Evolutionary conservation across 441 rosid species (phyloP), one percentile per base, ranked within the genome.

Genomic region (Adansonia rubrostipa): DNA sequence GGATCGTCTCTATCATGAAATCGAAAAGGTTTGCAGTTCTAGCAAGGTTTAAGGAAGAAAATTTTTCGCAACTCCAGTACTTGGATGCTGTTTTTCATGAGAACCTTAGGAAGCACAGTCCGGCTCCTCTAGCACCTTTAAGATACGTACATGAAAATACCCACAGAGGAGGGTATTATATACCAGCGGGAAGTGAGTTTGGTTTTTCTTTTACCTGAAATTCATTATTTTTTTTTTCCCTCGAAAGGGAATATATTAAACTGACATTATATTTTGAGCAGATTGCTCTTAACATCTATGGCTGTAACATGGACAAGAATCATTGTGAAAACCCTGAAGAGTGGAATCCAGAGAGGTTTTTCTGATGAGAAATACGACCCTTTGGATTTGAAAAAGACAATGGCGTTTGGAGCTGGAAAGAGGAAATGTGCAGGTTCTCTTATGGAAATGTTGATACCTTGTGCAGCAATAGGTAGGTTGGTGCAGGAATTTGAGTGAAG

Each of bases 381-480:
- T 0, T 11, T 79, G 33, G 97, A 92, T 79, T 77, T 93, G 71
- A 82, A 91, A 81, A 91, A 92, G 88, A 96, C 93, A 8, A 90
- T 96, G 98, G 96, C 98, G 0, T 94, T 96, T 40, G 99, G 97
- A 71, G 89, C 92, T 0, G 97, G 97, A 54, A 92, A 87, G 80
- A 88, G 94, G 82, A 85, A 74, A 4, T 94, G 99, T 28, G 93
- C 97, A 3, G 98, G 99, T 53, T 84, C 97, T 19, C 93, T 90
- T 42, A 92, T 89, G 82, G 98, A 98, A 3, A 82, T 80, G 75
- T 64, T 89, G 50, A 80, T 92, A 71, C 88, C 84, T 33, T 87
- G 92, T 63, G 66, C 87, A 6, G 81, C 91, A 1, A 88, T 95
- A n/a, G 97, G 94, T 42, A 89, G 94, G 74, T 81, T 90, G 61